Evolutionary conservation across 306 rosid species (phyloP), one percentile per base, ranked within the genome.

Genomic region (Quercus alba): DNA sequence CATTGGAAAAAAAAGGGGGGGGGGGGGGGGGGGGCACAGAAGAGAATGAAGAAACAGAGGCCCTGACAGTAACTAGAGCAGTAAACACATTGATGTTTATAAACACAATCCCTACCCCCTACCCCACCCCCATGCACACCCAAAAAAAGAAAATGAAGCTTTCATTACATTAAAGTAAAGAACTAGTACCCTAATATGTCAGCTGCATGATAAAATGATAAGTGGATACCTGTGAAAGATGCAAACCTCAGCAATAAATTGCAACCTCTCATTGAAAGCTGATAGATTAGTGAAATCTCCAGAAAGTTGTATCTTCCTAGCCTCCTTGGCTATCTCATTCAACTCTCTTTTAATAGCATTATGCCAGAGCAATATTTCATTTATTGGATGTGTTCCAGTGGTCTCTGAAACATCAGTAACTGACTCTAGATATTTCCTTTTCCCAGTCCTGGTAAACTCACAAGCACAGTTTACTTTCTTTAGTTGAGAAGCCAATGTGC

Each of bases 321-420:
- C 90, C 71, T 86, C 89, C 68, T 70, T 59, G 7, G 92, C 92
- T 91, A 97, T 90, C 89, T 96, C 98, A 78, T 88, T 85, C 72
- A 96, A 89, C 83, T 96, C 99, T 81, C 82, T 86, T 81, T 90
- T 90, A 66, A 96, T 91, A 67, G 99, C 99, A 86, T 91, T 91
- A 88, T 96, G 99, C 99, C 99, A 96, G 68, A 91, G 91, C 87
- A 93, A 86, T 84, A 91, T 96, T 83, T 93, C 98, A 87, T 96
- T 89, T 63, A 96, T 96, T 20, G 98, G 99, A 84, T 91, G 97
- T 17, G 81, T 81, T 73, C 75, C 97, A 75, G 67, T 75, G 77
- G 72, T 64, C 80, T 89, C 92, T 57, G 86, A 87, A 82, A 69
- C 77, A 80, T 89, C 98, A 17, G 38, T 75, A 86, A 79, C 61